Percentiles rank a stretch among this genome's conserved stretches.
phyloP scores from a whole-genome alignment of 2,329 filamentous ascomycete species.

The Calonectria multiphialidica region DNA sequence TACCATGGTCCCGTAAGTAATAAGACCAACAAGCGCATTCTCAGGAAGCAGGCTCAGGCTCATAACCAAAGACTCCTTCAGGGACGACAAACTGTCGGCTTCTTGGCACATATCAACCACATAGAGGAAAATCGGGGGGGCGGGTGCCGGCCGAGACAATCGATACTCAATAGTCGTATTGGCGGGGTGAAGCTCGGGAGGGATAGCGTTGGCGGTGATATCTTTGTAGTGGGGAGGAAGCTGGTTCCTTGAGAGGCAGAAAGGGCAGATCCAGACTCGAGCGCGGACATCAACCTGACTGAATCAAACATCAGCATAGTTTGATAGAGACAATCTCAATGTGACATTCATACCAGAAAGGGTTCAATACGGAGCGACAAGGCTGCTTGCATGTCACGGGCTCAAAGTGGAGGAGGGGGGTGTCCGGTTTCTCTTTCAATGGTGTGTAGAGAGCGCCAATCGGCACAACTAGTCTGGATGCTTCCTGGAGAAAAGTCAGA shows the following conservation, averaged over 20 bases:
- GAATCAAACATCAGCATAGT: slow-evolving; percentile 38
- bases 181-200: slow-evolving; percentile 82
- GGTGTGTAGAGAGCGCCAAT: slow-evolving; percentile 97
- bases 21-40: slow-evolving; percentile 84
- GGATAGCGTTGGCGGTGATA: slow-evolving; percentile 85
- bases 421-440: slow-evolving; percentile 92
- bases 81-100: slow-evolving; percentile 83
- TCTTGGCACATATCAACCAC: slow-evolving; percentile 92
- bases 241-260: slow-evolving; percentile 86
- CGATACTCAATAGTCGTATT: slow-evolving; percentile 94
- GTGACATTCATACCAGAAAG: slow-evolving; percentile 80
- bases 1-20: slow-evolving; percentile 95
- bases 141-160: slow-evolving; percentile 84
- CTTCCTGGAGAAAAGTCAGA: slow-evolving; percentile 68
- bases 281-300: slow-evolving; percentile 88
- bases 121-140: slow-evolving; percentile 87
- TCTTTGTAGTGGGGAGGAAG: slow-evolving; percentile 91
- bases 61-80: slow-evolving; percentile 90
- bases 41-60: slow-evolving; percentile 85
- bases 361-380: slow-evolving; percentile 95
- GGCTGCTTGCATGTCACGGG: slow-evolving; percentile 97
- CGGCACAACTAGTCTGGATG: slow-evolving; percentile 92
- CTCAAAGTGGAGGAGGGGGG: slow-evolving; percentile 92
- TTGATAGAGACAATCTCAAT: neutral
- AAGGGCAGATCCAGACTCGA: slow-evolving; percentile 89